phyloP scores from a whole-genome alignment of 192 early-diverging fungal genomes.

The Borealophlyctis nickersoniae region DNA sequence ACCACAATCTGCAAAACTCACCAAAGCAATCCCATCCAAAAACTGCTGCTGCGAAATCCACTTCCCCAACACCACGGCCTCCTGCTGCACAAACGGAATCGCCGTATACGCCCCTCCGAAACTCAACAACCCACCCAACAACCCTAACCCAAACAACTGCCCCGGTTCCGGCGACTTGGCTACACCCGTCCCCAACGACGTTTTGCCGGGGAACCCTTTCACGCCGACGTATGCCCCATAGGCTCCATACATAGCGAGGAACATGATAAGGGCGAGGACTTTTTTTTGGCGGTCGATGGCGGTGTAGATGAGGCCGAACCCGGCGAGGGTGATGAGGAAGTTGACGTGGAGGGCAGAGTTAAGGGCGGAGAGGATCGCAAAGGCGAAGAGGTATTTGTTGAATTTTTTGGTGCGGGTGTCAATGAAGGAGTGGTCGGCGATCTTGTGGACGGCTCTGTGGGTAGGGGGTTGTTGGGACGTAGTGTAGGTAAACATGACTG shows the following conservation, averaged over 20 bases:
- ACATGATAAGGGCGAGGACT: not conserved
- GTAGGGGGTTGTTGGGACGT: no score
- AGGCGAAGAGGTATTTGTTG: conserved; percentile 30
- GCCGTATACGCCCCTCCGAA: conserved; percentile 58
- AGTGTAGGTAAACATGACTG: no score
- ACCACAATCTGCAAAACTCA: conserved; percentile 11
- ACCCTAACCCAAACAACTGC: conserved; percentile 43
- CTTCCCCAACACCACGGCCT: conserved; percentile 48
- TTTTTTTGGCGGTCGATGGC: not conserved
- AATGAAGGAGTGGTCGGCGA: conserved; percentile 45
- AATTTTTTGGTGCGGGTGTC: conserved; percentile 42
- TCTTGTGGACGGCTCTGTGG: no score
- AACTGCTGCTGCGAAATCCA: conserved; percentile 50
- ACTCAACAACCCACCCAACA: conserved; percentile 44
- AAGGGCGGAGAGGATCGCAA: conserved; percentile 36
- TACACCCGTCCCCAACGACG: conserved; percentile 43
- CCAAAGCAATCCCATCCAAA: conserved; percentile 50
- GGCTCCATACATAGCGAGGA: conserved; percentile 31
- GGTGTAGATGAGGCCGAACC: conserved; percentile 40
- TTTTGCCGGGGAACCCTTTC: conserved; percentile 44
- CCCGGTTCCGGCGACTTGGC: conserved; percentile 33
- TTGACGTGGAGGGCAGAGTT: conserved; percentile 48
- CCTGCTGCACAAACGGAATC: conserved; percentile 54
- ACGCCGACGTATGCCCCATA: conserved; percentile 39
- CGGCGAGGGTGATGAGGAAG: conserved; percentile 49